Evolutionary conservation across 768 basidiomycete genomes (phyloP).

Genomic region (Cystobasidium ongulense): DNA sequence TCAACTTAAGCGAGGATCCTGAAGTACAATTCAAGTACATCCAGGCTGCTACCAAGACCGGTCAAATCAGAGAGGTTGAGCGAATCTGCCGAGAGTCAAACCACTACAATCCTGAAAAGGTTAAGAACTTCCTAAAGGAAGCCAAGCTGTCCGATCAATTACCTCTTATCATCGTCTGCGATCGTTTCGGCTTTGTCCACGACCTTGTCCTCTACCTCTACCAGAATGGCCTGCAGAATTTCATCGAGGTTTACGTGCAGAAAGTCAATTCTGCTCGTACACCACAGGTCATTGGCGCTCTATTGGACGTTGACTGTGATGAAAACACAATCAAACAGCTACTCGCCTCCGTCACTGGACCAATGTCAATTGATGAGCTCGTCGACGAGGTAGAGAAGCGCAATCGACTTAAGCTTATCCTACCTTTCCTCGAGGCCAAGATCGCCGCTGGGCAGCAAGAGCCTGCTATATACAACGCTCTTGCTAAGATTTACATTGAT

Average conservation of each 20-base stretch:
- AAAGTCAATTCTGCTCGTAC: conserved; percentile 94
- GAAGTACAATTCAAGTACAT: conserved; percentile 99
- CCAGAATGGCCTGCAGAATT: conserved; percentile 90
- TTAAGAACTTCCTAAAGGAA: conserved; percentile 99
- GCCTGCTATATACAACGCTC: conserved; percentile 84
- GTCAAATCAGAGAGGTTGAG: conserved; percentile 97
- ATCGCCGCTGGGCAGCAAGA: conserved; percentile 92
- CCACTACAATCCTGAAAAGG: conserved; percentile 96
- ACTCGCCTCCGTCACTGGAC: conserved; percentile 87
- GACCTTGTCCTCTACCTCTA: conserved; percentile 97
- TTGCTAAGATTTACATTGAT: conserved; percentile 98
- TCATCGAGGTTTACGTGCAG: conserved; percentile 99
- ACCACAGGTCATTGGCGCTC: conserved; percentile 90
- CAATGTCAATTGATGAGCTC: conserved; percentile 95
- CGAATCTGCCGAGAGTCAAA: conserved; percentile 97
- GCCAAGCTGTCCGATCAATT: conserved; percentile 93
- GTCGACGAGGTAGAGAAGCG: conserved; percentile 94
- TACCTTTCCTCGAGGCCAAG: conserved; percentile 92
- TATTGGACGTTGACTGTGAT: conserved; percentile 96
- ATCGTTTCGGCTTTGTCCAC: conserved; percentile 98
- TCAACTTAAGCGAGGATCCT: conserved; percentile 89
- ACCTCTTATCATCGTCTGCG: conserved; percentile 98
- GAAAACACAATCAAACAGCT: conserved; percentile 89
- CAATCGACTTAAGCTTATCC: conserved; percentile 89
- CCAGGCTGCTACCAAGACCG: conserved; percentile 93